Percentiles rank a stretch among this genome's conserved stretches.
These are phyloP conservation scores for Syzygium grande DNA, from an alignment of 345 rosid genomes.

Conservation along the genomic window DNA sequence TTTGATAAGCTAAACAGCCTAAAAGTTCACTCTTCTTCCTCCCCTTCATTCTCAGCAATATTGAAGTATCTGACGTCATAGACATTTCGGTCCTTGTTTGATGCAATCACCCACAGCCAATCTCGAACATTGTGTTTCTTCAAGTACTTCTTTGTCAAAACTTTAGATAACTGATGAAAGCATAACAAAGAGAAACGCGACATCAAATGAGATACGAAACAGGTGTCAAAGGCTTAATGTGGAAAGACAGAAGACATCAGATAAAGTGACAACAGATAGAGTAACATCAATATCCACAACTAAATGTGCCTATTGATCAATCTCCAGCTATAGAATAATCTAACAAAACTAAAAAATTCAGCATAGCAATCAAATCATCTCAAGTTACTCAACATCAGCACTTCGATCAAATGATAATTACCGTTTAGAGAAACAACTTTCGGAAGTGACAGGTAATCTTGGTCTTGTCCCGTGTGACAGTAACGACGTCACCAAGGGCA, in stretches of 20 bases:
- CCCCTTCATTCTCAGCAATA: slow-evolving; percentile 71
- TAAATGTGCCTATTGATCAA: neutral
- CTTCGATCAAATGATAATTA: neutral
- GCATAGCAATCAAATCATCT: neutral
- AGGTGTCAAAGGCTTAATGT: neutral
- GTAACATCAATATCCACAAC: neutral
- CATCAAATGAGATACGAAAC: neutral
- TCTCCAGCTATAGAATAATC: neutral
- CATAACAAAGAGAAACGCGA: neutral
- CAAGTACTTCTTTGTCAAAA: slow-evolving; percentile 70
- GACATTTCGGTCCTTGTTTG: slow-evolving; percentile 52
- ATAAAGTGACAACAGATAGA: neutral
- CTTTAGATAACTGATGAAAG: slow-evolving; percentile 38
- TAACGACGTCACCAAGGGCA: slow-evolving; percentile 55
- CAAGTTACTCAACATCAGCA: neutral
- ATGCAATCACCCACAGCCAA: slow-evolving; percentile 68
- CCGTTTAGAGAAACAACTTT: slow-evolving; percentile 65
- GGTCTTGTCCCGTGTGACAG: slow-evolving; percentile 39
- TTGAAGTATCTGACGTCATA: slow-evolving; percentile 65
- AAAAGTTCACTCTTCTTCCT: slow-evolving; percentile 44
- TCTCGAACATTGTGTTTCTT: slow-evolving; percentile 59
- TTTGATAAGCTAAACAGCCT: neutral
- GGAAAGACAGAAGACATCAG: neutral
- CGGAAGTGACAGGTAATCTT: slow-evolving; percentile 53
- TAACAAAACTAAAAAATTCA: neutral